phyloP scores from a whole-genome alignment of 2,329 filamentous ascomycete genomes.

The Gnomoniopsis smithogilvyi region DNA sequence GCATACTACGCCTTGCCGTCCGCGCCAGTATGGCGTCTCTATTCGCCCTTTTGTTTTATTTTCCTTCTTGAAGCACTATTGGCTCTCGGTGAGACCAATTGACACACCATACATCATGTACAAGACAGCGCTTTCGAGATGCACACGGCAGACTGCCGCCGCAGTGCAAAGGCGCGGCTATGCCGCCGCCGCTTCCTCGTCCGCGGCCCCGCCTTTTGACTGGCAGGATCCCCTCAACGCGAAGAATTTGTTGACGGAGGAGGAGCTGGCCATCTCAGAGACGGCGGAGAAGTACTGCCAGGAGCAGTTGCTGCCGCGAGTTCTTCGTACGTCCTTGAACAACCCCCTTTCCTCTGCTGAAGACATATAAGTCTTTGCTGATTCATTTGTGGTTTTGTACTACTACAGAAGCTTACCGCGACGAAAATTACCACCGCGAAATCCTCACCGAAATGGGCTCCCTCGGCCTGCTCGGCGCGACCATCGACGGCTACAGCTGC shows the following conservation, averaged over 20 bases:
- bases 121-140: conserved; percentile 12
- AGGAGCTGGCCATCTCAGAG: conserved; percentile 85
- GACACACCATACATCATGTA: conserved; percentile 11
- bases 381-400: neutral
- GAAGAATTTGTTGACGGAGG: conserved; percentile 77
- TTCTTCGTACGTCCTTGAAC: conserved; percentile 63
- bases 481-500: conserved; percentile 79
- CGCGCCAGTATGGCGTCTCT: neutral
- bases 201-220: conserved; percentile 57
- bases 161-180: neutral
- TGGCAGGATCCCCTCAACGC: conserved; percentile 87
- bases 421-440: conserved; percentile 75
- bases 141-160: conserved; percentile 9
- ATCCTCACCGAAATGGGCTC: conserved; percentile 87
- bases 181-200: conserved; percentile 24
- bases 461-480: conserved; percentile 75
- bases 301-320: conserved; percentile 78
- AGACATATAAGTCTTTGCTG: neutral
- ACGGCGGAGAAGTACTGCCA: conserved; percentile 94
- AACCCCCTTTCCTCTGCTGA: neutral
- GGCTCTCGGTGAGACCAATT: conserved; percentile 2
- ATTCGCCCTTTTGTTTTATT: neutral
- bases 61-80: neutral
- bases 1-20: neutral
- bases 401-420: conserved; percentile 51